Conservation (phyloP, 176 grass and related monocot species). For the Rhynchospora breviuscula region DNA sequence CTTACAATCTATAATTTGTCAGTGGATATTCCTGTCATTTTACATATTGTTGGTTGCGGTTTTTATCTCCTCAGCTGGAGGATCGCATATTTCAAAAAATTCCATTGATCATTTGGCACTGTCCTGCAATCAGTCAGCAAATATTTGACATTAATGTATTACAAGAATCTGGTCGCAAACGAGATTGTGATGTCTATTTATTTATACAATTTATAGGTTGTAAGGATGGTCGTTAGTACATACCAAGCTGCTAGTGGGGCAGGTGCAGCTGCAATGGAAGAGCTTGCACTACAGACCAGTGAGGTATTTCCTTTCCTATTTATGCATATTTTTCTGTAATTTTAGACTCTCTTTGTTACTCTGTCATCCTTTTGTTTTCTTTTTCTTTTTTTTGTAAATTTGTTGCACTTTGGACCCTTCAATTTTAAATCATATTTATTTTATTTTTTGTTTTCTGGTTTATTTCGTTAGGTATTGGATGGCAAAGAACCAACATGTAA, state of each 20-base stretch:
- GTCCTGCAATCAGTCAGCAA: neutral
- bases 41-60: neutral
- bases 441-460: conserved; percentile 7
- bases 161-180: neutral
- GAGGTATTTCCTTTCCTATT: conserved; percentile 42
- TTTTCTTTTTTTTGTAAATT: neutral
- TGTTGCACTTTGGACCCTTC: neutral
- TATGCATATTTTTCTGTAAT: neutral
- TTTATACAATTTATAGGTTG: conserved; percentile 34
- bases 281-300: conserved; percentile 74
- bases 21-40: neutral
- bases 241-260: conserved; percentile 99
- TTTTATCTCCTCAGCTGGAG: neutral
- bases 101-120: neutral
- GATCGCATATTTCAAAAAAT: neutral
- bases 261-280: conserved; percentile 92
- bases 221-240: conserved; percentile 96
- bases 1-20: neutral
- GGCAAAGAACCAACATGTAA: conserved; percentile 93
- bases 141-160: neutral
- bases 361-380: neutral
- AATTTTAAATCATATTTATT: neutral
- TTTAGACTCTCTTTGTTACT: neutral
- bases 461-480: conserved; percentile 71
- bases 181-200: neutral